phyloP scores from a whole-genome alignment of 1,284 basidiomycete species.

The Cutaneotrichosporon daszewskae region DNA sequence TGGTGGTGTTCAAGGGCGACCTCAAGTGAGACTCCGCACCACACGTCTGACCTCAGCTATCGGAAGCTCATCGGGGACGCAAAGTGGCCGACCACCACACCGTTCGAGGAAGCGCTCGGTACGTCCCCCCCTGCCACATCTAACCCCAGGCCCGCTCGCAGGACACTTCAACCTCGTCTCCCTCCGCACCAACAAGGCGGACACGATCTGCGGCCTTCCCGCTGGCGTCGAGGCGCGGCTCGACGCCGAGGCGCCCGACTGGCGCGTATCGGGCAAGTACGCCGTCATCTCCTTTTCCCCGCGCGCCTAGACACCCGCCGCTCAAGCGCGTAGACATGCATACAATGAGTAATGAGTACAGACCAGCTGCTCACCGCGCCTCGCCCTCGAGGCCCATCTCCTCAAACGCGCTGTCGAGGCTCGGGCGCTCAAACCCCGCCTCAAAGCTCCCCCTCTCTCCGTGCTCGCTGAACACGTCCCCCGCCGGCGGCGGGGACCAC shows the following conservation, averaged over 20 bases:
- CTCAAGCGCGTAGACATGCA: too few relatives aligned
- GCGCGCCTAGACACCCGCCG: too few relatives aligned
- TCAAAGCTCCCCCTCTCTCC: too few relatives aligned
- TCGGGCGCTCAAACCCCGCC: too few relatives aligned
- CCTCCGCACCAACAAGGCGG: conserved; percentile 91
- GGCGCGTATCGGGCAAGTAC: conserved; percentile 45
- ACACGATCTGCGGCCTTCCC: conserved; percentile 59
- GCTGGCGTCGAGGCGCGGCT: conserved; percentile 37
- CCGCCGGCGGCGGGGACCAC: too few relatives aligned
- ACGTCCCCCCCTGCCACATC: background rate
- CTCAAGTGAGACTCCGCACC: conserved; percentile 59
- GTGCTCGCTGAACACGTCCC: too few relatives aligned
- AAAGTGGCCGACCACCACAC: conserved; percentile 76
- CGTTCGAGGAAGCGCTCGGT: conserved; percentile 73
- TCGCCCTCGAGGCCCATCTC: too few relatives aligned
- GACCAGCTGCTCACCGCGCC: too few relatives aligned
- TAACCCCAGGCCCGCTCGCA: conserved; percentile 61
- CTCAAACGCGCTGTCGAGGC: too few relatives aligned
- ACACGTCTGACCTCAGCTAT: conserved; percentile 51
- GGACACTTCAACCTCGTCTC: conserved; percentile 76
- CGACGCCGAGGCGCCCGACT: conserved; percentile 31
- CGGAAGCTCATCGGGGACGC: conserved; percentile 85
- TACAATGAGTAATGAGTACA: too few relatives aligned
- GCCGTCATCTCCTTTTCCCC: conserved; percentile 38
- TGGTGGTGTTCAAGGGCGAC: conserved; percentile 96